Evolutionary conservation across 495 filamentous ascomycete species (phyloP), one percentile per base, ranked within the genome.

Genomic region (Talaromyces thailandensis): DNA sequence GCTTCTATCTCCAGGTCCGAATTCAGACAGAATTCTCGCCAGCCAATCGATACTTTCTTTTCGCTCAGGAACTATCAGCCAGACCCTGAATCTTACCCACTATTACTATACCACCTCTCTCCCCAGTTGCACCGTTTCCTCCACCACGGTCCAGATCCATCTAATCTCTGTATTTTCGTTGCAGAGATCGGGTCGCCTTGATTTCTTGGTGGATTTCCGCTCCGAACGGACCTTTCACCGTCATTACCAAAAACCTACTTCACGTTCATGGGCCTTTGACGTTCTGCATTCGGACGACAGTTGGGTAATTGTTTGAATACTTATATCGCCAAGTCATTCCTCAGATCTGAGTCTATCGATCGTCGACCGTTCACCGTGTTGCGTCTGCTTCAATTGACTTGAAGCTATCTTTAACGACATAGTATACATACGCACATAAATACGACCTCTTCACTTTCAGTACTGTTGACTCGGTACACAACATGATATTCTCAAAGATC

Each of bases 401-500:
- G 21, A 64, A 24, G 35, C 56, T 9, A 40, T 50, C 35, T 51
- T 23, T 57, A 31, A 14, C 55, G 18, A 31, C 29, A 18, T 57
- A 57, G 3, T 21, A 31, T 57, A 11, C 26, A 35, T 28, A 11
- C n/a, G 16, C n/a, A 23, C 7, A 21, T 57, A 31, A 5, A 35
- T 35, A 21, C 55, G 14, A n/a, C 12, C 7, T 48, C 35, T 25
- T 63, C n/a, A 31, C 26, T 35, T 59, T 31, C 16, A 32, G 45
- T 21, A 40, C 26, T 26, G 43, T 57, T 43, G 50, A 29, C 28
- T 63, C 64, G 28, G 29, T 52, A 5, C 25, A 16, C 23, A 61
- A 66, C 67, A 77, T 65, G 64, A 77, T 82, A 70, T 65, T 75
- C 26, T 65, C 68, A 40, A 73, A 60, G 45, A 62, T 75, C 25